Percentiles rank a stretch among this genome's conserved stretches.
Conservation (phyloP, 257 asterid genomes). For the Misopates orontium region DNA sequence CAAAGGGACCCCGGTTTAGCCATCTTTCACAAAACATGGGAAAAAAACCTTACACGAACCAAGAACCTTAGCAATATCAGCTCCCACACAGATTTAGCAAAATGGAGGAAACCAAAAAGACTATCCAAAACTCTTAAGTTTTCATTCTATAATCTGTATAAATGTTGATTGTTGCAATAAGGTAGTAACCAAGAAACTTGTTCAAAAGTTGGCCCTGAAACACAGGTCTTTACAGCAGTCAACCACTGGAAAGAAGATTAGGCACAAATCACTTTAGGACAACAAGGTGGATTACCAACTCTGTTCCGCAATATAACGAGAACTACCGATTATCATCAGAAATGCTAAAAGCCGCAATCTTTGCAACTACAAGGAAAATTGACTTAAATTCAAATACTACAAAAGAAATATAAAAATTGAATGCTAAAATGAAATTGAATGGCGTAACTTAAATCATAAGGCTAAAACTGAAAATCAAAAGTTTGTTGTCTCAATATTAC, state of each 20-base stretch:
- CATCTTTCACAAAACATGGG: slow-evolving; percentile 55
- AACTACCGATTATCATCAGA: slow-evolving; percentile 15
- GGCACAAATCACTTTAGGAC: slow-evolving; percentile 12
- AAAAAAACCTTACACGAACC: slow-evolving; percentile 24
- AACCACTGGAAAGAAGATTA: not conserved
- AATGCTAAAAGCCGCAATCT: not conserved
- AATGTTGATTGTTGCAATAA: slow-evolving; percentile 3
- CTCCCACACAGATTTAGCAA: too few relatives aligned
- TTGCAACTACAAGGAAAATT: slow-evolving; percentile 7
- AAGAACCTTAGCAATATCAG: slow-evolving; percentile 17
- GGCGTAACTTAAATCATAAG: not conserved
- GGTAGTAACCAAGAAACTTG: slow-evolving; percentile 4
- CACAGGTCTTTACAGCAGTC: not conserved
- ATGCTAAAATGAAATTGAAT: not conserved
- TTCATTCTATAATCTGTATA: not conserved
- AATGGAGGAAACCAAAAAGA: too few relatives aligned
- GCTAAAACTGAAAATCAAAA: not conserved
- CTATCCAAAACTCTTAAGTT: slow-evolving; percentile 18
- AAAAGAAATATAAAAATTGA: not conserved
- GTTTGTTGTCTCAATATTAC: too few relatives aligned
- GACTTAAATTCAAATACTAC: not conserved
- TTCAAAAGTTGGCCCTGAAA: not conserved
- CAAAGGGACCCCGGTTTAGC: slow-evolving; percentile 99
- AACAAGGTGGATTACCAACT: slow-evolving; percentile 9
- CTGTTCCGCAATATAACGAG: slow-evolving; percentile 3